Percentiles rank a stretch among this genome's conserved stretches.
Evolutionary conservation across 2,329 filamentous ascomycete genomes (phyloP).

Genomic region (Botrytis sinoallii): DNA sequence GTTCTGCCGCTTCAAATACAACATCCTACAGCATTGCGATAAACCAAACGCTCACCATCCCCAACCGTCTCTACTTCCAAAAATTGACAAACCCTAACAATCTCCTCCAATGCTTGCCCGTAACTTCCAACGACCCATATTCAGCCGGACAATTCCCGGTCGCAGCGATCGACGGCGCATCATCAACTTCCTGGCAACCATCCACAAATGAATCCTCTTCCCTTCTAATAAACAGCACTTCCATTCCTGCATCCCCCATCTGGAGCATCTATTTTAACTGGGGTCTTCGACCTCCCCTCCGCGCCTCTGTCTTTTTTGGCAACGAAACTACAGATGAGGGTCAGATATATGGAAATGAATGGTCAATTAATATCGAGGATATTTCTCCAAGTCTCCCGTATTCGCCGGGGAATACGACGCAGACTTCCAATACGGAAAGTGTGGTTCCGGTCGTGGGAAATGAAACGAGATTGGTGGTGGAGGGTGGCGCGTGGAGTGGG

Average conservation of each 20-base stretch:
- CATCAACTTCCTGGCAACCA: conserved; percentile 66
- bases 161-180: conserved; percentile 62
- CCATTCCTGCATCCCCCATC: conserved; percentile 41
- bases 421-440: conserved; percentile 18
- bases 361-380: conserved; percentile 25
- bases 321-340: conserved; percentile 37
- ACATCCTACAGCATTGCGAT: conserved; percentile 46
- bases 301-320: conserved; percentile 52
- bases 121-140: conserved; percentile 46
- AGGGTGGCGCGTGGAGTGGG: conserved; percentile 34
- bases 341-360: conserved; percentile 22
- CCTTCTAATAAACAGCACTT: conserved; percentile 53
- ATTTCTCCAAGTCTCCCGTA: conserved; percentile 34
- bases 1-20: conserved; percentile 42
- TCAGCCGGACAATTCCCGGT: conserved; percentile 67
- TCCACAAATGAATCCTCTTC: conserved; percentile 49
- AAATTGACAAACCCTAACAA: conserved; percentile 56
- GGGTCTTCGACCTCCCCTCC: conserved; percentile 53
- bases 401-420: conserved; percentile 21
- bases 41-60: conserved; percentile 51
- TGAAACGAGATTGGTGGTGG: conserved; percentile 31
- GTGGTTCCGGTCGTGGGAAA: conserved; percentile 35
- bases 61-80: conserved; percentile 56
- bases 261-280: conserved; percentile 57
- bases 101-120: conserved; percentile 61